These are phyloP conservation scores for Pseudoturritis turrita DNA, from an alignment of 345 rosid species.

Conservation along the genomic window DNA sequence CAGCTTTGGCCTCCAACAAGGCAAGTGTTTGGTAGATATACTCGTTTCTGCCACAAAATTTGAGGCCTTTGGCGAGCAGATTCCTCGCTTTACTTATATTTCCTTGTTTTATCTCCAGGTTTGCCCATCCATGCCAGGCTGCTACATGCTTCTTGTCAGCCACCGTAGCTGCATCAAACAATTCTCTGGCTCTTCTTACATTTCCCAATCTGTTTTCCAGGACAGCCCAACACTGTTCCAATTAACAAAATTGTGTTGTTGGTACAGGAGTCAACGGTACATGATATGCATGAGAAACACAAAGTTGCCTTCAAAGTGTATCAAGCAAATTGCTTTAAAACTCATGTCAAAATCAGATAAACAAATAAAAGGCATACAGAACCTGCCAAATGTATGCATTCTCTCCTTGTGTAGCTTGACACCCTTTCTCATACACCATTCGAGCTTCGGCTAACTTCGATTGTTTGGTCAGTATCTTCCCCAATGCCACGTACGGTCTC, in stretches of 20 bases:
- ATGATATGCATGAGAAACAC: neutral
- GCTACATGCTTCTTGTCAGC: slow-evolving; percentile 89
- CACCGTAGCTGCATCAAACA: slow-evolving; percentile 95
- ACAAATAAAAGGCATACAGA: neutral
- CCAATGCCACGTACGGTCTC: slow-evolving; percentile 79
- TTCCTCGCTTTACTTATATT: slow-evolving; percentile 92
- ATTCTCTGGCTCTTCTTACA: slow-evolving; percentile 75
- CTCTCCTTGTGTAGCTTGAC: slow-evolving; percentile 96
- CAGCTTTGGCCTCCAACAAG: slow-evolving; percentile 72
- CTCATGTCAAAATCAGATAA: neutral
- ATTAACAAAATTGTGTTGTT: neutral
- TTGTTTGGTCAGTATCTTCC: slow-evolving; percentile 78
- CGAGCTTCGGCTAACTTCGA: slow-evolving; percentile 58
- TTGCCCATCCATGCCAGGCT: slow-evolving; percentile 99
- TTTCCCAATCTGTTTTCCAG: slow-evolving; percentile 82
- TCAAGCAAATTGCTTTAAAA: neutral
- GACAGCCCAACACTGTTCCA: slow-evolving; percentile 95
- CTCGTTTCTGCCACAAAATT: slow-evolving; percentile 84
- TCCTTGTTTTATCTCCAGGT: slow-evolving; percentile 86
- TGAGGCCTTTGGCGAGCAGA: slow-evolving; percentile 82
- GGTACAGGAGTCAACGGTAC: neutral
- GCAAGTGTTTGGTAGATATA: slow-evolving; percentile 91
- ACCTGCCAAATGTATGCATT: slow-evolving; percentile 99
- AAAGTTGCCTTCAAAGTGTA: neutral
- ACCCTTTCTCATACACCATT: slow-evolving; percentile 75